These are phyloP conservation scores for Hevea brasiliensis DNA, from an alignment of 345 rosid genomes.

Conservation along the genomic window DNA sequence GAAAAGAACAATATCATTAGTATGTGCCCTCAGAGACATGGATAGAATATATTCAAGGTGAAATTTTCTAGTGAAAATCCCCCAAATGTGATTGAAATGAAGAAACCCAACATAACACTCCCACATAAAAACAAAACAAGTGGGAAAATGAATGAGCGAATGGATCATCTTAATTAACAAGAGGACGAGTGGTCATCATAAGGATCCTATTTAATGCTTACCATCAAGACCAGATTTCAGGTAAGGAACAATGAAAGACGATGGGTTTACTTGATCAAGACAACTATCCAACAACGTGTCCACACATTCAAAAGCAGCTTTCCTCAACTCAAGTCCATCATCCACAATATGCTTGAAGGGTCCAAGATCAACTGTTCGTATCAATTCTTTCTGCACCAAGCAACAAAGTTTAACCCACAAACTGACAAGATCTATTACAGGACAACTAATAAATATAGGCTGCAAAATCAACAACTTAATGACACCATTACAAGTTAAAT, in stretches of 20 bases:
- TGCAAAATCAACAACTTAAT: too few species aligned
- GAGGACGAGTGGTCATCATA: not conserved
- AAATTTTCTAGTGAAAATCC: not conserved
- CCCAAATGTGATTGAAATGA: not conserved
- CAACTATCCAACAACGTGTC: slow-evolving; percentile 83
- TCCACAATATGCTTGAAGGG: slow-evolving; percentile 99
- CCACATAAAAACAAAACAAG: not conserved
- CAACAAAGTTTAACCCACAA: slow-evolving; percentile 13
- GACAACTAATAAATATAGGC: not conserved
- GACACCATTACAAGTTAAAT: too few species aligned
- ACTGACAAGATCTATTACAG: not conserved
- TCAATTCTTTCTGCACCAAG: slow-evolving; percentile 81
- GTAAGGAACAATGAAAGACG: slow-evolving; percentile 93
- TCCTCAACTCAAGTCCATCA: slow-evolving; percentile 96
- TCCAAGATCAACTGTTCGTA: slow-evolving; percentile 94
- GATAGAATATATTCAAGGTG: not conserved
- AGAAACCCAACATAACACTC: not conserved
- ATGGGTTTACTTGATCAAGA: slow-evolving; percentile 96
- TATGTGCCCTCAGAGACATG: not conserved
- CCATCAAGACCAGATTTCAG: slow-evolving; percentile 95
- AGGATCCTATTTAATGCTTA: slow-evolving; percentile 24
- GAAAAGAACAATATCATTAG: not conserved
- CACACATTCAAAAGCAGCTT: slow-evolving; percentile 98
- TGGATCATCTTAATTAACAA: not conserved
- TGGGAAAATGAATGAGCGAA: not conserved